Base-by-base conservation (phyloP, 805 yeast species). In the Pichia nakasei region DNA sequence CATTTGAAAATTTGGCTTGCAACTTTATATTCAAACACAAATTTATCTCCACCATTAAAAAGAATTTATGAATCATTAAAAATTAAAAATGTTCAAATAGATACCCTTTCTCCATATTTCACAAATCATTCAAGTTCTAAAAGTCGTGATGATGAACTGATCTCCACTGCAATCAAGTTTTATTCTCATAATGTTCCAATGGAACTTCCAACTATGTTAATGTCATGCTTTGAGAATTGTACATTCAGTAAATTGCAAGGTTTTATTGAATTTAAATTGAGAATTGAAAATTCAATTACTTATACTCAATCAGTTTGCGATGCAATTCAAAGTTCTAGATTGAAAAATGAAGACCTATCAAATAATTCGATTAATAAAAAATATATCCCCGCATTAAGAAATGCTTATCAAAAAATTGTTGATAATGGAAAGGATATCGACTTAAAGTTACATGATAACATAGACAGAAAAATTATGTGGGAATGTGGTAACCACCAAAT, bases 31-130 rank as follows among this genome's bases (percentile, higher is more conserved):
- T 67, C 74, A 15, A 56, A 69, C 18, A 54, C 86, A 9, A 87
- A 87, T 39, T 66, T 78, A 9, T 67, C 68, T 27, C 57, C 72
- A 2, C 59, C 67, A 35, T 81, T 89, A 0, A 52, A 60, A 29
- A 56, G 59, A 8, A 74, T 78, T 38, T 87, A 73, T 58, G 60
- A 70, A 15, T 55, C 67, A 1, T 60, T 89, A 41, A 75, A 78
- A 32, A 74, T 87, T 52, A 85, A 83, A 55, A 79, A 81, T 64
- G 61, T 88, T 9, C 97, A 91, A 61, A 67, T 72, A 41, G 96
- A 89, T 54, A 74, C 85, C 0, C 59, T 84, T 38, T 73, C 80
- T 12, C 74, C 77, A 48, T 69, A 73, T 48, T 53, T 80, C 9
- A 61, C 69, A 9, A 66, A 78, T 0, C 68, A 85, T 39, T 51